Conservation (phyloP, 2,329 filamentous ascomycete species). For the Alternaria sp. region DNA sequence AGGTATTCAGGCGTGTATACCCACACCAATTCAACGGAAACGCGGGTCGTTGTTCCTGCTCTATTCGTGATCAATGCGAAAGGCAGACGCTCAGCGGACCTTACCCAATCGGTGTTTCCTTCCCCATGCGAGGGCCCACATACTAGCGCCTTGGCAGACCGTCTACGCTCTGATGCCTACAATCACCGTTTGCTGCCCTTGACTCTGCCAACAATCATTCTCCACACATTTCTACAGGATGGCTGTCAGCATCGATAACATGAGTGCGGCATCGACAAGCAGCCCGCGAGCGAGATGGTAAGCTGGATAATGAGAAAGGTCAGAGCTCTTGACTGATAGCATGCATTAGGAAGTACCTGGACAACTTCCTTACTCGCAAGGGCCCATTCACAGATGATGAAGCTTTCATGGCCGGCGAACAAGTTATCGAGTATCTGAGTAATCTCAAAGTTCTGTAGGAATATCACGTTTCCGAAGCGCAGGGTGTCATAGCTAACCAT, state of each 20-base stretch:
- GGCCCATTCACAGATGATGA: slow-evolving; percentile 80
- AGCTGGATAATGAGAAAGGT: not conserved
- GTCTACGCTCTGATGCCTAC: slow-evolving; percentile 33
- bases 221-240: slow-evolving; percentile 25
- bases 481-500: slow-evolving; percentile 23
- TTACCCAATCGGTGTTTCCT: slow-evolving; percentile 29
- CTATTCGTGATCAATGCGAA: not conserved
- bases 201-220: slow-evolving; percentile 9
- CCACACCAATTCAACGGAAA: not conserved
- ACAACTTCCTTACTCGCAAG: slow-evolving; percentile 75
- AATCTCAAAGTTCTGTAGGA: slow-evolving; percentile 67
- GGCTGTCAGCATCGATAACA: slow-evolving; percentile 24
- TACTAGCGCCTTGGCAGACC: slow-evolving; percentile 33
- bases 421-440: slow-evolving; percentile 52
- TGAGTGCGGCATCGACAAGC: slow-evolving; percentile 19
- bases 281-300: slow-evolving; percentile 55
- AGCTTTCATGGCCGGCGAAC: slow-evolving; percentile 57
- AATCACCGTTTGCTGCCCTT: slow-evolving; percentile 20
- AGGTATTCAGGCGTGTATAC: not conserved
- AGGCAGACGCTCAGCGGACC: not conserved
- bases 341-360: slow-evolving; percentile 75
- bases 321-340: slow-evolving; percentile 23
- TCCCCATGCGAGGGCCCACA: slow-evolving; percentile 15
- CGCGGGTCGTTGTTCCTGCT: not conserved
- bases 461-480: not conserved